Evolutionary conservation across 495 filamentous ascomycete species (phyloP), one percentile per base, ranked within the genome.

Genomic region (Barbatosphaeria neglecta): DNA sequence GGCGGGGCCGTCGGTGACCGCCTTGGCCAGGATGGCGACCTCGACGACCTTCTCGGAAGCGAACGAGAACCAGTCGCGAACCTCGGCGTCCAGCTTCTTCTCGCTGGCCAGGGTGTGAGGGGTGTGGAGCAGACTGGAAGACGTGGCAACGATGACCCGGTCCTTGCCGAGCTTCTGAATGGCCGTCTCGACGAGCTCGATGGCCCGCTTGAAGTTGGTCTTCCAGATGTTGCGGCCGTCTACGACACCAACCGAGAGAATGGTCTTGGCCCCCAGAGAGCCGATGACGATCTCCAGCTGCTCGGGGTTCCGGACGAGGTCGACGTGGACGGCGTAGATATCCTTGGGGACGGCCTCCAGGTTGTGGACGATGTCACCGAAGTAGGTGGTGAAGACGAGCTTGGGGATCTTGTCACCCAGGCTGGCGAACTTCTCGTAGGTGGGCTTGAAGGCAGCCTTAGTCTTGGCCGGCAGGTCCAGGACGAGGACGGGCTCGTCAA

Each of bases 211-310:
- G 68, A 94, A 84, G 79, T 95, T 87, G 70, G 87, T 95, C 87
- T 98, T 97, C 92, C 92, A 98, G 79, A 98, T 98, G 78, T 98
- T 98, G 62, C 92, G 86, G 56, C 92, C 93, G 59, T 97, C 89
- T 52, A 98, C 92, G 54, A 98, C 82, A 83, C 92, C 92, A 56
- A 78, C 80, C 46, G 93, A 97, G 48, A 98, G 84, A 47, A 81
- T 68, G 70, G 95, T 92, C 59, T 86, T 83, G 51, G 86, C 74
- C 56, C 89, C 87, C 45, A 95, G 79, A 52, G 82, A 77, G 51
- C 64, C 72, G 45, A 85, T 61, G 58, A 95, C 85, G 41, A 78
- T 77, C 27, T 88, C 80, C 41, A 98, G 84, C 74, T 98, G 92
- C 73, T 96, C 89, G 39, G 92, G 92, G 75, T 94, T 84, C 60